phyloP scores from a whole-genome alignment of 805 yeast genomes.

The Ascoidea rubescens region DNA sequence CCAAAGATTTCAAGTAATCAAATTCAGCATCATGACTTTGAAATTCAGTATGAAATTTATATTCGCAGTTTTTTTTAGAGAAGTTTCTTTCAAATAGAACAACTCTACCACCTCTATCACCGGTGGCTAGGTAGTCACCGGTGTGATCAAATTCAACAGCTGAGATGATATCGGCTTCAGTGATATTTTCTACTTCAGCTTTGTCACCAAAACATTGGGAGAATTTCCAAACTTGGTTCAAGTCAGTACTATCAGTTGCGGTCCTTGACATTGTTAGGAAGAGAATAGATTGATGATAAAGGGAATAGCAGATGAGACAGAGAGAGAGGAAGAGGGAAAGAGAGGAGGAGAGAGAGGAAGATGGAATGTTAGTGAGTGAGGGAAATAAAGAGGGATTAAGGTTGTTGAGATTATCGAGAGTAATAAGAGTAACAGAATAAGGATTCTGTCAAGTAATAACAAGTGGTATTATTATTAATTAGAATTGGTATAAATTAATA shows the following conservation, averaged over 20 bases:
- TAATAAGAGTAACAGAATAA: too few species aligned
- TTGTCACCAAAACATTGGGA: constrained; percentile 98
- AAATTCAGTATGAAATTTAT: constrained; percentile 90
- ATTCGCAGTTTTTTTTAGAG: constrained; percentile 70
- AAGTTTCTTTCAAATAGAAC: constrained; percentile 87
- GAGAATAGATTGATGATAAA: too few species aligned
- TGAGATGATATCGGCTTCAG: constrained; percentile 94
- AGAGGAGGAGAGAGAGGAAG: too few species aligned
- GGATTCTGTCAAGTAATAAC: too few species aligned
- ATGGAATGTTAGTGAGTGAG: too few species aligned
- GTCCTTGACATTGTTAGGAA: background rate
- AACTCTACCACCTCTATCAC: constrained; percentile 97
- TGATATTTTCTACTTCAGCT: constrained; percentile 88
- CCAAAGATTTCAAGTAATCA: constrained; percentile 88
- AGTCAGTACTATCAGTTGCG: constrained; percentile 11
- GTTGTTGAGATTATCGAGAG: too few species aligned
- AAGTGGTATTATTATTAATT: too few species aligned
- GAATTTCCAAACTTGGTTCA: constrained; percentile 54
- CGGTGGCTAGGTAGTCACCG: constrained; percentile 94
- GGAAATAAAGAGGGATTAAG: too few species aligned
- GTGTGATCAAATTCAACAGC: constrained; percentile 93
- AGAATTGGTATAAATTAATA: too few species aligned
- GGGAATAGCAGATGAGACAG: too few species aligned
- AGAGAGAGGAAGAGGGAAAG: too few species aligned
- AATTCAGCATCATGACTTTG: constrained; percentile 98